phyloP scores from a whole-genome alignment of 1,284 basidiomycete genomes.

The Rhodotorula sp. region DNA sequence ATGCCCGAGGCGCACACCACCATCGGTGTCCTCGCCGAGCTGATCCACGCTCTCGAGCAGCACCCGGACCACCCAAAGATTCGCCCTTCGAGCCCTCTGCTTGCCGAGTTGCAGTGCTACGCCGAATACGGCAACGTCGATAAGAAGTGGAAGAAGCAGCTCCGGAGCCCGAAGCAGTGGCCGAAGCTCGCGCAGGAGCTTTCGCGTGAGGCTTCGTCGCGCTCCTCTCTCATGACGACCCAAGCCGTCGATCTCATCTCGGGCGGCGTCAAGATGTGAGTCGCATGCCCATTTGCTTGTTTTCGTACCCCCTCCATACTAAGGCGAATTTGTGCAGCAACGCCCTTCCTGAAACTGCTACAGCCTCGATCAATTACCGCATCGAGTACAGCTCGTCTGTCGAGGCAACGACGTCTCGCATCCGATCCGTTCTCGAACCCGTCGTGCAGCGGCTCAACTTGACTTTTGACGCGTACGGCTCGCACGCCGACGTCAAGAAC shows the following conservation, averaged over 20 bases:
- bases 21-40: constrained; percentile 62
- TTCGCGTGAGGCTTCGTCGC: background rate
- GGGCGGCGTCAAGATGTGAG: constrained; percentile 62
- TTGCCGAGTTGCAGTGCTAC: constrained; percentile 55
- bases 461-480: constrained; percentile 54
- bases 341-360: constrained; percentile 38
- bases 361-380: constrained; percentile 58
- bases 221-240: background rate
- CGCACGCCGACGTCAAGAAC: constrained; percentile 2
- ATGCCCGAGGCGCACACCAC: constrained; percentile 46
- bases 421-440: constrained; percentile 52
- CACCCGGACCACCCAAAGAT: constrained; percentile 53
- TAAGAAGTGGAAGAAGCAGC: constrained; percentile 50
- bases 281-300: accelerated
- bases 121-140: constrained; percentile 57
- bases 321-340: constrained; percentile 21
- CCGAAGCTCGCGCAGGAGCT: constrained; percentile 53
- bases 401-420: constrained; percentile 52
- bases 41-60: constrained; percentile 59
- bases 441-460: constrained; percentile 58
- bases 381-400: constrained; percentile 58
- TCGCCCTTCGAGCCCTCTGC: constrained; percentile 49
- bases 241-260: constrained; percentile 47
- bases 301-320: background rate
- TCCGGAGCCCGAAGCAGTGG: constrained; percentile 52